These are phyloP conservation scores for Xylaria sp. DNA, from an alignment of 2,329 filamentous ascomycete species.

Conservation along the genomic window DNA sequence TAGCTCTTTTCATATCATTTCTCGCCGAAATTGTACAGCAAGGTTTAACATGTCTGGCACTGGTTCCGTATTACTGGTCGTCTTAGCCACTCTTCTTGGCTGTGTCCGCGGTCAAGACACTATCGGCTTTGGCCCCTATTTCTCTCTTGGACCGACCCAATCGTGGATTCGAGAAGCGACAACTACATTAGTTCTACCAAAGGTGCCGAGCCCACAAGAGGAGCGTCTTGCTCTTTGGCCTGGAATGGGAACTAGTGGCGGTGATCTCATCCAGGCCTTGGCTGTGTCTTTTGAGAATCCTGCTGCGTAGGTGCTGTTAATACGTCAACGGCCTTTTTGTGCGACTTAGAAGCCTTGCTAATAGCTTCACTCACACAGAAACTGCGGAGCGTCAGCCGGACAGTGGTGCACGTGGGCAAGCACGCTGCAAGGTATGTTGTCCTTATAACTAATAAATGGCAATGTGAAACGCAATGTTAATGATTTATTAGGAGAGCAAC, in stretches of 20 bases:
- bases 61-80: not conserved
- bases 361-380: constrained; percentile 12
- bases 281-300: constrained; percentile 47
- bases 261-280: constrained; percentile 49
- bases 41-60: not conserved
- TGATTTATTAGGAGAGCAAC: constrained; percentile 27
- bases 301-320: constrained; percentile 35
- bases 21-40: not conserved
- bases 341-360: not conserved
- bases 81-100: constrained; percentile 13
- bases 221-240: constrained; percentile 49
- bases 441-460: not conserved
- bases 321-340: not conserved
- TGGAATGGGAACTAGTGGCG: constrained; percentile 48
- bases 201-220: constrained; percentile 41
- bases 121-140: constrained; percentile 46
- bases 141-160: constrained; percentile 47
- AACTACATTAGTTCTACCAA: constrained; percentile 46
- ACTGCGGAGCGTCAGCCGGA: constrained; percentile 45
- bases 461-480: not conserved
- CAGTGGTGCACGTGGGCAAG: constrained; percentile 50
- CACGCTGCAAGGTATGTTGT: constrained; percentile 40
- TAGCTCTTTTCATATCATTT: not conserved
- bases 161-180: constrained; percentile 49
- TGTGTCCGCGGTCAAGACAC: constrained; percentile 28